Evolutionary conservation across 2,329 filamentous ascomycete genomes (phyloP).

Genomic region (Tolypocladium sp.): DNA sequence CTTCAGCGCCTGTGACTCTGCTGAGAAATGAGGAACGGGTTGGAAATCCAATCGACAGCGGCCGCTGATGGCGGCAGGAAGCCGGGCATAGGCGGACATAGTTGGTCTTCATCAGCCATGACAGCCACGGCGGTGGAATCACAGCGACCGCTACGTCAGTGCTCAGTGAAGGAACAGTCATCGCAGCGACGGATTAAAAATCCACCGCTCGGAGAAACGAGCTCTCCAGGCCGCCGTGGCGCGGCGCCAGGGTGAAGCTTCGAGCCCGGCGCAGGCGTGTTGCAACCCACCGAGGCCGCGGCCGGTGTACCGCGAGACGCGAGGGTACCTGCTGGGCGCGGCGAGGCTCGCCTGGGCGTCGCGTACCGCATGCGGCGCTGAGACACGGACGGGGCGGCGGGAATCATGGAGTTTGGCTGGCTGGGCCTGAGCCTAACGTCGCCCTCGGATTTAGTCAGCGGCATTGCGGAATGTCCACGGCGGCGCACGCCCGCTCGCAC

Average conservation of each 20-base stretch:
- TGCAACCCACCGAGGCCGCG: not conserved
- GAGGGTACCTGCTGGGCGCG: conserved; percentile 2
- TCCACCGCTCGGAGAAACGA: conserved; percentile 1
- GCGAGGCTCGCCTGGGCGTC: not conserved
- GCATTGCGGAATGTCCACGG: conserved; percentile 5
- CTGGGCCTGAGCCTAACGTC: not conserved
- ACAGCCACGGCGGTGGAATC: not conserved
- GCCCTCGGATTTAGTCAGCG: conserved; percentile 12
- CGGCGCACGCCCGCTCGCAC: not conserved
- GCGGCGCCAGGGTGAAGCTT: not conserved
- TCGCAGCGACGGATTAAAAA: conserved; percentile 1
- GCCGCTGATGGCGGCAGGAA: too few relatives aligned
- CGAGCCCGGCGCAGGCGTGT: not conserved
- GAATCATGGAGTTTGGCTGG: not conserved
- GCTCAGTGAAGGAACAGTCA: not conserved
- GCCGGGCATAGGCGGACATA: conserved; percentile 4
- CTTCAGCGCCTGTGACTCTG: not conserved
- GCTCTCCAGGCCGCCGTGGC: not conserved
- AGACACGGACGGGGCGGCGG: conserved; percentile 1
- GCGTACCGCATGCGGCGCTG: conserved; percentile 5
- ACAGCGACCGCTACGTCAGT: not conserved
- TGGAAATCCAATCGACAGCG: conserved; percentile 1
- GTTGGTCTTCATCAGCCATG: not conserved
- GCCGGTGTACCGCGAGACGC: conserved; percentile 2
- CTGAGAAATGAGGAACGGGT: conserved; percentile 4